Evolutionary conservation across 495 filamentous ascomycete genomes (phyloP), one percentile per base, ranked within the genome.

Genomic region (Terfezia claveryi): DNA sequence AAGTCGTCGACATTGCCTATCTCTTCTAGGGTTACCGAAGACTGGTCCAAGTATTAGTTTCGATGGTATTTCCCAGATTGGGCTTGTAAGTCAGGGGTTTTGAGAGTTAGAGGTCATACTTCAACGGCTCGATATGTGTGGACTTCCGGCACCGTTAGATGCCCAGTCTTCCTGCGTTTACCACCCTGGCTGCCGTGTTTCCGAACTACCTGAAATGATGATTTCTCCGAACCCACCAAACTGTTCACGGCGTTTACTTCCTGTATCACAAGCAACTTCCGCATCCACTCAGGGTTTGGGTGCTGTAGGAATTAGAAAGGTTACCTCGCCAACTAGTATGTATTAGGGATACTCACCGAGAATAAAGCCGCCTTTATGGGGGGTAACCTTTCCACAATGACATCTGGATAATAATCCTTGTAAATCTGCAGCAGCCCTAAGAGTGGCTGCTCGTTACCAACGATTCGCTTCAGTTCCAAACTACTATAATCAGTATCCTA

Each of bases 321-420:
- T 1, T 27, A 12, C 27, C 11, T 12, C 11, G 11, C 23, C 11
- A 23, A 20, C 52, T 14, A 14, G 16, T 54, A 12, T 11, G 12
- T 11, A 5, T 49, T 20, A 54, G 8, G 38, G 52, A 38, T 55
- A 57, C 59, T 53, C 65, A 73, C 76, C 60, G 74, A 79, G 62
- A 80, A 80, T 23, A 75, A 63, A 16, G 76, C 72, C 20, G 74
- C 72, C 55, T 71, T 71, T 10, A 71, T 73, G 56, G 69, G 70
- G 20, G 72, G 73, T 14, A 73, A 67, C 62, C 80, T 78, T 37
- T 80, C 82, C n/a, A 88, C 69, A 56, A 92, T 82, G 51, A 92
- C 81, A 67, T 92, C 85, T 7, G 87, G 86, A 62, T 86, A 91
- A 62, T 89, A 91, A 63, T 87, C 85, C 61, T 91, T 91, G 69